A percentile compares a stretch with the other conserved stretches of the same genome.
Evolutionary conservation across 208 protist species (phyloP).

Genomic region (Leishmania turanica): DNA sequence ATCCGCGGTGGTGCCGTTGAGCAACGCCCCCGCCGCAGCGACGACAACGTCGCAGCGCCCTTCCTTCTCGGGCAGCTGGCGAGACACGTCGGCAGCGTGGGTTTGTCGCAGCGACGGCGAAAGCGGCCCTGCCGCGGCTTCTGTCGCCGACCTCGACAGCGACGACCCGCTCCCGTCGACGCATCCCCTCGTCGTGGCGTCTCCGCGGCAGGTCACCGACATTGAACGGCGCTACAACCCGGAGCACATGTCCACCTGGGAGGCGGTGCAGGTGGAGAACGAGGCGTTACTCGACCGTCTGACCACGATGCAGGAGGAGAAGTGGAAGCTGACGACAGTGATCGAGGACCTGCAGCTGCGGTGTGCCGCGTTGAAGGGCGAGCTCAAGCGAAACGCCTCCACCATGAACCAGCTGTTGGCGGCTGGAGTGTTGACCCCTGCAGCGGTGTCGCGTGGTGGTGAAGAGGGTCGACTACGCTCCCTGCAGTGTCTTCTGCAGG

Average conservation of each 20-base stretch:
- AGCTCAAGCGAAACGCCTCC: conserved; percentile 35
- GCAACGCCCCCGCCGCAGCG: not conserved
- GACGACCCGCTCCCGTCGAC: not conserved
- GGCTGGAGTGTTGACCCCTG: conserved; percentile 15
- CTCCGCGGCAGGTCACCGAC: conserved; percentile 26
- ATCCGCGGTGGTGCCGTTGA: not conserved
- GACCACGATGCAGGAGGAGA: conserved; percentile 60
- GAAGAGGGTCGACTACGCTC: conserved; percentile 42
- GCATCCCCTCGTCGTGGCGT: conserved; percentile 1
- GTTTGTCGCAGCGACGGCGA: conserved; percentile 8
- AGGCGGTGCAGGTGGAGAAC: conserved; percentile 67
- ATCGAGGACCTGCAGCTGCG: conserved; percentile 52
- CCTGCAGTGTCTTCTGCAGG: conserved; percentile 70
- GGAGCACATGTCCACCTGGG: conserved; percentile 48
- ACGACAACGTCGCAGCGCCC: conserved; percentile 7
- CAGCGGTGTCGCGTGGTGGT: conserved; percentile 24
- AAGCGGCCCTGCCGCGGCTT: not conserved
- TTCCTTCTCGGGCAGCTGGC: conserved; percentile 4
- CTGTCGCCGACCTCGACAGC: conserved; percentile 10
- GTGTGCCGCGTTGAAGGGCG: conserved; percentile 34
- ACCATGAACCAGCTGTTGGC: conserved; percentile 43
- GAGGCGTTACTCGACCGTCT: conserved; percentile 52
- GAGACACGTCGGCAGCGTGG: conserved; percentile 16
- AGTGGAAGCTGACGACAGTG: conserved; percentile 44
- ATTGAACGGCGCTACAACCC: conserved; percentile 48